A percentile compares a stretch with the other conserved stretches of the same genome.
phyloP scores from a whole-genome alignment of 768 basidiomycete genomes.

The Agaricus sinodeliciosus region DNA sequence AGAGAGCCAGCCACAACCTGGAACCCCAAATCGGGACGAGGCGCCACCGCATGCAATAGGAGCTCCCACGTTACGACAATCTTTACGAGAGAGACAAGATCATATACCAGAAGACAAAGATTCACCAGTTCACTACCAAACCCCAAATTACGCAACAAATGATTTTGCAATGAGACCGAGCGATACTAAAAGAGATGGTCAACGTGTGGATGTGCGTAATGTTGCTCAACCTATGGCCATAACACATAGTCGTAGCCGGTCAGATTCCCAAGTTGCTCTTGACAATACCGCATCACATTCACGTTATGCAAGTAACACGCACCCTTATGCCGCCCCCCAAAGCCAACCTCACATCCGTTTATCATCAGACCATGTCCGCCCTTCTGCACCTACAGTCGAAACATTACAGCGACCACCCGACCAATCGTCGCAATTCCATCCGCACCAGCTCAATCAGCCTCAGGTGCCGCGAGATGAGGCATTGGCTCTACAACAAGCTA shows the following conservation, averaged over 20 bases:
- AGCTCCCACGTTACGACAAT: not conserved
- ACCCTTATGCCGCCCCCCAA: not conserved
- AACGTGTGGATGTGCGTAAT: not conserved
- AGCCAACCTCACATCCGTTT: not conserved
- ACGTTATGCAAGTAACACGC: slow-evolving; percentile 1
- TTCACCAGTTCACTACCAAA: not conserved
- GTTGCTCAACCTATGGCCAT: not conserved
- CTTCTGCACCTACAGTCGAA: not conserved
- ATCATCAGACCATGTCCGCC: slow-evolving; percentile 1
- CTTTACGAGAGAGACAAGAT: slow-evolving; percentile 5
- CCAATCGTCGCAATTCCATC: not conserved
- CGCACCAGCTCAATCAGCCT: not conserved
- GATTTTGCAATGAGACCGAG: not conserved
- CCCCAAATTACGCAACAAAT: not conserved
- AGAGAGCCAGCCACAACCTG: not conserved
- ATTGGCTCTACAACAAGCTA: not conserved
- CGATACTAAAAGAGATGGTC: not conserved
- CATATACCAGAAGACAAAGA: not conserved
- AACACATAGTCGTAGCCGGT: slow-evolving; percentile 5
- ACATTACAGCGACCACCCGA: not conserved
- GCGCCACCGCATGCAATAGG: not conserved
- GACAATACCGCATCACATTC: not conserved
- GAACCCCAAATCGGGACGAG: not conserved
- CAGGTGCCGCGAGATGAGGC: not conserved
- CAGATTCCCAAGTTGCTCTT: slow-evolving; percentile 3